Conservation (phyloP, 78 protist genomes). For the Dictyostelium capitatum region DNA sequence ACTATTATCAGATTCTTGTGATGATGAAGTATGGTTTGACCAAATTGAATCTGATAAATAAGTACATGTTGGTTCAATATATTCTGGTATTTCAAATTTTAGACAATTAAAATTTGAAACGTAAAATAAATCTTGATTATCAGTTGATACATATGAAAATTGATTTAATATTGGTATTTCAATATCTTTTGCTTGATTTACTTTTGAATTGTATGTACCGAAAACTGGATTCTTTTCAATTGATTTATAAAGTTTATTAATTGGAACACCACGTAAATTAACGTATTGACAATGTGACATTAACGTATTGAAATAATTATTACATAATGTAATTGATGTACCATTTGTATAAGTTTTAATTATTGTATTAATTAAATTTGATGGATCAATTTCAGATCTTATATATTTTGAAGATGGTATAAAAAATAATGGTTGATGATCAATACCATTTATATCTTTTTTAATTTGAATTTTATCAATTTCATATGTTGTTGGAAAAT, state of each 20-base stretch:
- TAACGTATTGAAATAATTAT: neutral
- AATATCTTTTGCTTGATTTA: neutral
- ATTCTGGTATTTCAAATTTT: neutral
- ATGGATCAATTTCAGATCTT: too few relatives aligned
- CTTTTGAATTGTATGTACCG: neutral
- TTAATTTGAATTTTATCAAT: too few relatives aligned
- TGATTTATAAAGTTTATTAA: neutral
- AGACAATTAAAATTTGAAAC: conserved; percentile 14
- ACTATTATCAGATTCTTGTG: neutral
- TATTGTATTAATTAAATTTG: neutral
- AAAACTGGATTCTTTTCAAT: neutral
- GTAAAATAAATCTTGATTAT: neutral
- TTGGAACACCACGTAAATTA: conserved; percentile 1
- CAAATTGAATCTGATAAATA: neutral
- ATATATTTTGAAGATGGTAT: neutral
- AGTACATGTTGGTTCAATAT: neutral
- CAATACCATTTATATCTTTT: too few relatives aligned
- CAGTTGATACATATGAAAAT: neutral
- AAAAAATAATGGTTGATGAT: conserved; percentile 25
- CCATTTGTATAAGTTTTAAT: neutral
- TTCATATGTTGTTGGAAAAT: neutral
- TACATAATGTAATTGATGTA: conserved; percentile 14
- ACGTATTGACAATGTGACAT: conserved; percentile 29
- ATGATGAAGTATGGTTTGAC: neutral
- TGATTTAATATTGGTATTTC: neutral